phyloP scores from a whole-genome alignment of 352 stramenopile species.

The Phytophthora megakarya region DNA sequence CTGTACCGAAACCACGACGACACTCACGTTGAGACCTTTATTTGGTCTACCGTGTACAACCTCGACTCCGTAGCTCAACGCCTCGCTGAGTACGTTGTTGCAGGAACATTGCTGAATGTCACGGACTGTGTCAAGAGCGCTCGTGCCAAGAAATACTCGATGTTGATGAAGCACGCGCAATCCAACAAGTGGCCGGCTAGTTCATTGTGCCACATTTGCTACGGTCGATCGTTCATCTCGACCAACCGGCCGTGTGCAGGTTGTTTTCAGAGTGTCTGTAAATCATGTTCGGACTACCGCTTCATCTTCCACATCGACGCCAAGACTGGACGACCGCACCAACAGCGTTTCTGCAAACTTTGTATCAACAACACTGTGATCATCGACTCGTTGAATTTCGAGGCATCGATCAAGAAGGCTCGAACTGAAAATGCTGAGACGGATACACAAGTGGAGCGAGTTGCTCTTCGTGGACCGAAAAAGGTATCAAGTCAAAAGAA shows the following conservation, averaged over 20 bases:
- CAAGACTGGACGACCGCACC: constrained; percentile 39
- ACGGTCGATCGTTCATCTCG: constrained; percentile 45
- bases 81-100: constrained; percentile 52
- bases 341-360: constrained; percentile 52
- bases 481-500: constrained; percentile 26
- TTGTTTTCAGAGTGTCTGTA: constrained; percentile 56
- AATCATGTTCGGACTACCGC: constrained; percentile 50
- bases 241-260: constrained; percentile 45
- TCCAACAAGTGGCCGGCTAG: constrained; percentile 41
- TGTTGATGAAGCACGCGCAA: constrained; percentile 41
- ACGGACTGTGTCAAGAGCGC: constrained; percentile 42
- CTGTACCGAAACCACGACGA: constrained; percentile 43
- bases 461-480: constrained; percentile 16
- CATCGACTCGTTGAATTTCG: constrained; percentile 38
- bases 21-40: constrained; percentile 42
- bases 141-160: constrained; percentile 47
- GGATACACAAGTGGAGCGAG: constrained; percentile 29
- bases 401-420: constrained; percentile 34
- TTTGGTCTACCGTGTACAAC: constrained; percentile 52
- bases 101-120: constrained; percentile 42
- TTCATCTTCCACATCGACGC: constrained; percentile 53
- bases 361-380: constrained; percentile 48
- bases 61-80: constrained; percentile 42
- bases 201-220: constrained; percentile 49
- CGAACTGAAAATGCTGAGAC: constrained; percentile 19